These are phyloP conservation scores for Phytophthora megakarya DNA, from an alignment of 352 stramenopile genomes.

Conservation along the genomic window DNA sequence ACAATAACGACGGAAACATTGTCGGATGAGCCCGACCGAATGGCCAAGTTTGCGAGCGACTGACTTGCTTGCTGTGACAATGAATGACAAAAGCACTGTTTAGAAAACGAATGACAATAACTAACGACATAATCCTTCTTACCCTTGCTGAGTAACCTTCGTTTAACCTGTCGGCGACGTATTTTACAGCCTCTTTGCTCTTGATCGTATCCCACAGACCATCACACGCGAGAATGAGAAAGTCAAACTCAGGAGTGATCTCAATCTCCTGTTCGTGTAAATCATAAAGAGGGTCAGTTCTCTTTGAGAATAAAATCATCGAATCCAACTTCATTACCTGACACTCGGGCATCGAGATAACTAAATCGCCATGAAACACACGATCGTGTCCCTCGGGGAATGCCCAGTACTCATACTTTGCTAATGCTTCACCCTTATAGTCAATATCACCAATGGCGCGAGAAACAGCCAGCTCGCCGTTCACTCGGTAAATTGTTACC, in stretches of 20 bases:
- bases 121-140: constrained; percentile 4
- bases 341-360: constrained; percentile 87
- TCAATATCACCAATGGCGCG: constrained; percentile 92
- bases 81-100: constrained; percentile 3
- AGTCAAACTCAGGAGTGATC: constrained; percentile 90
- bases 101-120: not conserved
- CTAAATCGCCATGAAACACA: constrained; percentile 83
- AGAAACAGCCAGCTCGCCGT: constrained; percentile 93
- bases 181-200: constrained; percentile 91
- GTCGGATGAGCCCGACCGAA: constrained; percentile 86
- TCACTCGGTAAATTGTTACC: constrained; percentile 89
- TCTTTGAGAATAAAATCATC: not conserved
- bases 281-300: constrained; percentile 8
- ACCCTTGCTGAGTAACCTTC: constrained; percentile 76
- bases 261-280: constrained; percentile 73
- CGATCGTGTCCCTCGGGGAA: constrained; percentile 84
- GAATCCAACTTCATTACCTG: constrained; percentile 35
- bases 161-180: constrained; percentile 71
- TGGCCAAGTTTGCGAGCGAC: constrained; percentile 83
- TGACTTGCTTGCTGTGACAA: constrained; percentile 71
- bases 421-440: constrained; percentile 85
- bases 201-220: constrained; percentile 93
- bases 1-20: constrained; percentile 90
- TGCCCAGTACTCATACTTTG: constrained; percentile 83
- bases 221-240: constrained; percentile 92